A percentile compares a stretch with the other conserved stretches of the same genome.
Conservation (phyloP, 2,329 filamentous ascomycete genomes). For the Scedosporium apiospermum region DNA sequence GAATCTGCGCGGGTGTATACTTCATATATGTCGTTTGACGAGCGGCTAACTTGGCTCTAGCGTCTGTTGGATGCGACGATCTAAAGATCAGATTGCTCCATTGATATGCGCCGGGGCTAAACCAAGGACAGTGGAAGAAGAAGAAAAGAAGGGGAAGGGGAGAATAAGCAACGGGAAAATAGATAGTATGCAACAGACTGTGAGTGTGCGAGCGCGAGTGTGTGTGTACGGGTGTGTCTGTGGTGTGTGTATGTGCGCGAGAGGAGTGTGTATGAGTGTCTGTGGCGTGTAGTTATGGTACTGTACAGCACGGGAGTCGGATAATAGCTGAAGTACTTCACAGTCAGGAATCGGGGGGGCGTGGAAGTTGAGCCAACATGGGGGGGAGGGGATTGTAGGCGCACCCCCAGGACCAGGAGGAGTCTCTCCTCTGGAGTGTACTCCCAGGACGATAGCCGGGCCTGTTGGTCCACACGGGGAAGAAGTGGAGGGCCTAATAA, state of each 20-base stretch:
- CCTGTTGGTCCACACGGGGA: neutral
- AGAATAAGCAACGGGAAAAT: conserved; percentile 1
- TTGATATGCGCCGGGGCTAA: neutral
- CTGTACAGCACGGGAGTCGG: neutral
- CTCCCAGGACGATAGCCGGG: neutral
- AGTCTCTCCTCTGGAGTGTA: neutral
- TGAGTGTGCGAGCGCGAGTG: neutral
- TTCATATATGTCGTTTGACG: neutral
- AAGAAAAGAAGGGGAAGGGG: neutral
- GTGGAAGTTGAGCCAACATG: neutral
- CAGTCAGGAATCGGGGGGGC: neutral
- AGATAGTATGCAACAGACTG: neutral
- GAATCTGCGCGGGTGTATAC: neutral
- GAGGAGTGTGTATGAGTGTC: neutral
- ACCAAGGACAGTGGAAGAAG: neutral
- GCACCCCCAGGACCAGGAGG: neutral
- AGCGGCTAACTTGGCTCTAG: neutral
- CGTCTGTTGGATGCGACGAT: neutral
- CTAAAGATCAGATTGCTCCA: neutral
- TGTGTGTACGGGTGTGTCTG: neutral
- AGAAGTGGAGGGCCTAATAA: neutral
- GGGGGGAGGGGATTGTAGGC: neutral
- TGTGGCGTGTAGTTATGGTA: conserved; percentile 1
- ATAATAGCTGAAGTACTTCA: neutral
- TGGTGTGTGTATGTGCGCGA: neutral